Base-by-base conservation (phyloP, 441 rosid genomes). In the Pelargonium cotyledonis region DNA sequence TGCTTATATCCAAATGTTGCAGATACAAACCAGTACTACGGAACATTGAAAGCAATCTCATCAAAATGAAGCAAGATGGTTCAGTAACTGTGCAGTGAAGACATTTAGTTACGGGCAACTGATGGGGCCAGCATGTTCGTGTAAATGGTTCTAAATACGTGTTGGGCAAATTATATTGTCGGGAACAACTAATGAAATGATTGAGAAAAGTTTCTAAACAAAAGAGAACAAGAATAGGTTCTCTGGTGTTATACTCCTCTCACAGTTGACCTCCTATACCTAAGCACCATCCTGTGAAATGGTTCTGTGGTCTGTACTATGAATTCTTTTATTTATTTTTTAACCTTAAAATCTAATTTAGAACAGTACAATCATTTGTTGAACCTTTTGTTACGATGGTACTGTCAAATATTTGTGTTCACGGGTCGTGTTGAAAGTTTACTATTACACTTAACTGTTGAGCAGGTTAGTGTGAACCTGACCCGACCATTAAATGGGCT, bases 31-130 rank as follows among this genome's bases (percentile, higher is more conserved):
- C 99, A 10, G 85, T 91, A 65, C 84, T 94, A 19, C 80, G 92
- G 70, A 91, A 88, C 81, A 89, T 91, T 1, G 96, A 95, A 79
- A 84, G 86, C 79, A 83, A 79, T 73, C 89, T 89, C 69, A 83
- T 95, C 81, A 91, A 86, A 79, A 85, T 94, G 87, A 94, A 89
- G 83, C 95, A 84, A 79, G 99, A 87, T 53, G 84, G 91, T 60
- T 80, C 83, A 0, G 81, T 85, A 64, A 67, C 80, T 1, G 87
- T 79, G 46, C 81, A 79, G 74, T 86, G 81, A 84, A 72, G 65
- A 68, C 31, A 11, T 2, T 12, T 5, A 21, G 2, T 8, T 58
- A 8, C 11, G n/a, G 5, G 46, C 8, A 43, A 43, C 46, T 43
- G 10, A 43, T 43, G 46, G 12, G 46, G 46, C 46, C 10, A 8